A percentile compares a stretch with the other conserved stretches of the same genome.
Evolutionary conservation across 2,329 filamentous ascomycete species (phyloP).

Genomic region (Chrysoporthe deuterocubensis): DNA sequence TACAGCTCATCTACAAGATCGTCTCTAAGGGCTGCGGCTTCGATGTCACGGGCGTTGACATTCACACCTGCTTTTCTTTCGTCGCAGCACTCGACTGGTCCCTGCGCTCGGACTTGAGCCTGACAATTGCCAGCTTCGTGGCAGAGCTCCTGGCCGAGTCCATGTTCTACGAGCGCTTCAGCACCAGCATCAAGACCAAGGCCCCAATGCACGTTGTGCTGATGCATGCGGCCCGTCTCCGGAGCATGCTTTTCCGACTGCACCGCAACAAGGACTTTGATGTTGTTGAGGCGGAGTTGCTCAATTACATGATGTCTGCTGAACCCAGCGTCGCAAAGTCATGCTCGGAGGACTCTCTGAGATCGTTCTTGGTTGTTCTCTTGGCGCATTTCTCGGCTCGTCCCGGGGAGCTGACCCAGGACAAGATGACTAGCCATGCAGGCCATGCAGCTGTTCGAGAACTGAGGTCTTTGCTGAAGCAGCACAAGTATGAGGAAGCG

Average conservation of each 20-base stretch:
- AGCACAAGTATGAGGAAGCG: conserved; percentile 11
- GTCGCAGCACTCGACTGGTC: conserved; percentile 10
- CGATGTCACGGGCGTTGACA: neutral
- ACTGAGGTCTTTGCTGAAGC: neutral
- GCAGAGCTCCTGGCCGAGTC: conserved; percentile 10
- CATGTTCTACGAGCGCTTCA: conserved; percentile 10
- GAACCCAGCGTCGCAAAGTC: conserved; percentile 38
- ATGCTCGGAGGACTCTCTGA: neutral
- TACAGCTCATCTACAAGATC: conserved; percentile 13
- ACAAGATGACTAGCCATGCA: conserved; percentile 9
- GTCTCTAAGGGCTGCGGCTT: conserved; percentile 1
- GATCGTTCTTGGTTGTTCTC: conserved; percentile 7
- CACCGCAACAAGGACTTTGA: conserved; percentile 10
- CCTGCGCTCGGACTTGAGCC: neutral
- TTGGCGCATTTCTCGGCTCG: conserved; percentile 8
- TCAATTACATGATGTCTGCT: conserved; percentile 4
- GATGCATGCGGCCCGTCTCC: conserved; percentile 8
- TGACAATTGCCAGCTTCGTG: conserved; percentile 12
- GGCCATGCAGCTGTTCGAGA: conserved; percentile 10
- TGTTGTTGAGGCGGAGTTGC: neutral
- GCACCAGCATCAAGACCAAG: conserved; percentile 1
- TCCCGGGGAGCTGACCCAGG: neutral
- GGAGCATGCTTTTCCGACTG: neutral
- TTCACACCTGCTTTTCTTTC: conserved; percentile 9
- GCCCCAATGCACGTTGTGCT: conserved; percentile 2